Base-by-base conservation (phyloP, 345 rosid species). In the Triadica sebifera region DNA sequence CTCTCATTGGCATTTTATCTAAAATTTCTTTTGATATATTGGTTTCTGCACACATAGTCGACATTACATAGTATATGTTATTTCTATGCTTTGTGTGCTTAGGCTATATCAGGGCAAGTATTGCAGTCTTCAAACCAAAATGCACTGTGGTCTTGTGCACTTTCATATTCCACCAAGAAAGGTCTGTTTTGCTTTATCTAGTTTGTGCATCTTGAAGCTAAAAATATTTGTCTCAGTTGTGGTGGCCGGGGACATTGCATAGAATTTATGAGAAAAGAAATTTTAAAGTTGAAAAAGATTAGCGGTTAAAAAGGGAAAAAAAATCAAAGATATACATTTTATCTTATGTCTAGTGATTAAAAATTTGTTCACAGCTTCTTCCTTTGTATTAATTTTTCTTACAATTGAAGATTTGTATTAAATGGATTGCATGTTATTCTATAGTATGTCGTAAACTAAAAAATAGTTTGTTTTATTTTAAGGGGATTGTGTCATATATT, bases 61-160 rank as follows among this genome's bases (percentile, higher is more conserved):
- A 58, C 25, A 13, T 24, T 24, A 9, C 37, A 24, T 58, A 58
- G 62, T 63, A 16, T 4, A n/a, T 68, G 73, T 64, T 57, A 51
- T 65, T 17, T 22, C 60, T 73, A 43, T 73, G 55, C 12, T 20
- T 65, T 73, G 29, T 22, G 29, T 56, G 1, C 62, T 25, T n/a
- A 89, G 93, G 93, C 84, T 77, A 77, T 86, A 43, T 80, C 93
- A 3, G 85, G 94, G 68, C 87, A 87, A 70, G 85, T 75, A 7
- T 78, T 88, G 71, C 92, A 76, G 77, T 86, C 84, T 17, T 84
- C 87, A 46, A 85, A 83, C 29, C 71, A 84, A 50, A 75, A 78
- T 80, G 83, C 75, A 8, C 74, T 86, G 65, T 83, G 80, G 62
- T 71, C 86, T 71, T 78, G 82, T 80, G 80, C 91, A 53, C 86